These are phyloP conservation scores for Polygonum maritimum DNA, from an alignment of 148 eudicot species.

Conservation along the genomic window DNA sequence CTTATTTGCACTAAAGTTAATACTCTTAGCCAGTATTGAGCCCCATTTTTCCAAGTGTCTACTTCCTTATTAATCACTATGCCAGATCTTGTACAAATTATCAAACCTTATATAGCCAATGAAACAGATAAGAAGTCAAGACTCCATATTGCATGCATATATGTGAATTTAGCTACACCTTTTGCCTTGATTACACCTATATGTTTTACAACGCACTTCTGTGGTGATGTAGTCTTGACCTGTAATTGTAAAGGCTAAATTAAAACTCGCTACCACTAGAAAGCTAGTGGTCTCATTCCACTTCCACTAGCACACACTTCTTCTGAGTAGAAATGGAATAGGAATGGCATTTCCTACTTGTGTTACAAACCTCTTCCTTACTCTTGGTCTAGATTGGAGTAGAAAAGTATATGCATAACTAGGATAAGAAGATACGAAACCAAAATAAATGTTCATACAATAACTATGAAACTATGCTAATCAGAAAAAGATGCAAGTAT, in stretches of 20 bases:
- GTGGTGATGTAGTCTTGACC: conserved; percentile 92
- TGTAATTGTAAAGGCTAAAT: conserved; percentile 19
- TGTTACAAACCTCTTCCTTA: not conserved
- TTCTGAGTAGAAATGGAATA: not conserved
- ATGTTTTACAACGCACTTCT: conserved; percentile 83
- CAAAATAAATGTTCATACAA: not conserved
- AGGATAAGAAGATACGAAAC: not conserved
- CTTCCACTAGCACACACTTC: not conserved
- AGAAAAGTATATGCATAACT: not conserved
- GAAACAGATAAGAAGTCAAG: not conserved
- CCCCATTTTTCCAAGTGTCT: not conserved
- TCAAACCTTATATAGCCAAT: no score
- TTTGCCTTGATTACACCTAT: conserved; percentile 66
- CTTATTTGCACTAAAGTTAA: not conserved
- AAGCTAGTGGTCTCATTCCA: not conserved
- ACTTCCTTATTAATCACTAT: not conserved
- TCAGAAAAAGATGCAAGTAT: no score
- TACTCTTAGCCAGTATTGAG: not conserved
- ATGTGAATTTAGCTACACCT: conserved; percentile 53
- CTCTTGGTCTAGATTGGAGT: not conserved
- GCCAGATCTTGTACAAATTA: no score
- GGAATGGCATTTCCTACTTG: not conserved
- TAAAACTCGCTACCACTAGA: not conserved
- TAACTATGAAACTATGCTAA: no score
- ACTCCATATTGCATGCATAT: conserved; percentile 25